phyloP scores from a whole-genome alignment of 2,329 filamentous ascomycete species.

The Diaporthe caulivora region DNA sequence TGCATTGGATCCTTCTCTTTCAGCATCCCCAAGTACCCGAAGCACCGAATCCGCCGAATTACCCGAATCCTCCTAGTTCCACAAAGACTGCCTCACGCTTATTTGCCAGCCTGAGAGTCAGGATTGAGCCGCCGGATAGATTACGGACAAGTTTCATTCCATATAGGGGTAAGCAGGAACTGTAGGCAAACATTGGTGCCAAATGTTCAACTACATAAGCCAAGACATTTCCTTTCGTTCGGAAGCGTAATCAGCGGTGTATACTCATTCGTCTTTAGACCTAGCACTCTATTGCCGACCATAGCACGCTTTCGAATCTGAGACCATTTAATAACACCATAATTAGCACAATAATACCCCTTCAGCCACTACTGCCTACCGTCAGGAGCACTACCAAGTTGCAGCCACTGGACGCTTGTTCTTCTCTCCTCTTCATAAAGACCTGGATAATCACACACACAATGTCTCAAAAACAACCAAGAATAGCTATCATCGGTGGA shows the following conservation, averaged over 20 bases:
- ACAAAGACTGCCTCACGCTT: neutral
- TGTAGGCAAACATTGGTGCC: too few relatives aligned
- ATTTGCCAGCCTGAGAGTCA: neutral
- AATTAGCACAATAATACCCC: neutral
- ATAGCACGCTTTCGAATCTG: too few relatives aligned
- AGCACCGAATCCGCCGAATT: conserved; percentile 23
- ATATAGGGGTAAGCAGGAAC: neutral
- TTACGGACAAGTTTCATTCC: conserved; percentile 10
- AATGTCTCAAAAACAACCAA: conserved; percentile 28
- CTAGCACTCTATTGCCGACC: neutral
- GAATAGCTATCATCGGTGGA: conserved; percentile 60
- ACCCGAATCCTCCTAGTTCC: conserved; percentile 15
- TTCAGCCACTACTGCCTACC: neutral
- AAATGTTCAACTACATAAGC: neutral
- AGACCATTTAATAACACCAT: too few relatives aligned
- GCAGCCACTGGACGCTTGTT: too few relatives aligned
- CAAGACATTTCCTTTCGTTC: neutral
- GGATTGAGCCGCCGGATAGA: neutral
- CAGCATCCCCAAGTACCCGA: neutral
- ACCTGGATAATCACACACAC: neutral
- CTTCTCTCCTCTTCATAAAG: too few relatives aligned
- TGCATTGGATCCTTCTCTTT: neutral
- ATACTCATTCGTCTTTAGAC: neutral
- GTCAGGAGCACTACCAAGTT: neutral
- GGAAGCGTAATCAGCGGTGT: too few relatives aligned